These are phyloP conservation scores for Fusarium sp. DNA, from an alignment of 2,329 filamentous ascomycete genomes.

Conservation along the genomic window DNA sequence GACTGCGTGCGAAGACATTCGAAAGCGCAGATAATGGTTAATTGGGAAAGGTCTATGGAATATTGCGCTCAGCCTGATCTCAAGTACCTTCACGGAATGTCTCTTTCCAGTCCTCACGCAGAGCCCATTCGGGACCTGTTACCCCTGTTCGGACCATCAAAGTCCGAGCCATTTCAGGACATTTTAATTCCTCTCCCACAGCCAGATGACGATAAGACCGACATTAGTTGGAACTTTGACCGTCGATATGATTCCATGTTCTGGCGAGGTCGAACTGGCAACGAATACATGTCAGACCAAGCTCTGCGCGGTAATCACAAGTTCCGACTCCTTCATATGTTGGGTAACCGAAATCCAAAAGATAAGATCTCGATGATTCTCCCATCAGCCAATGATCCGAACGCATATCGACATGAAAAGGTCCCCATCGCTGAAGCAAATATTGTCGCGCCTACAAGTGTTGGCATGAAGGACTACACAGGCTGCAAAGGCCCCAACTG, in stretches of 20 bases:
- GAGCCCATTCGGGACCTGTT: constrained; percentile 72
- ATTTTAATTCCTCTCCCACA: constrained; percentile 74
- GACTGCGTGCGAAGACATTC: constrained; percentile 73
- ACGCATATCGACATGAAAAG: constrained; percentile 65
- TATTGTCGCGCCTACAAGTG: constrained; percentile 62
- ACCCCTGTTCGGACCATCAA: constrained; percentile 81
- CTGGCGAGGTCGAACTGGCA: constrained; percentile 78
- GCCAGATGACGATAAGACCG: constrained; percentile 57
- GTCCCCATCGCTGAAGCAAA: constrained; percentile 66
- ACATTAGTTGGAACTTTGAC: constrained; percentile 60
- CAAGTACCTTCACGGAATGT: constrained; percentile 77
- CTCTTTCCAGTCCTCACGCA: constrained; percentile 71
- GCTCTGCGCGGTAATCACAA: constrained; percentile 74
- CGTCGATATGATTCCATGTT: constrained; percentile 74
- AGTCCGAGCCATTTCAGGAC: constrained; percentile 78
- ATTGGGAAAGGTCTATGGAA: constrained; percentile 73
- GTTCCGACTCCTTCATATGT: constrained; percentile 76
- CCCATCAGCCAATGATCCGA: constrained; percentile 52
- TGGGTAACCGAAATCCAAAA: constrained; percentile 65
- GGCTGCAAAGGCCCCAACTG: constrained; percentile 62
- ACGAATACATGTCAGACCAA: constrained; percentile 62
- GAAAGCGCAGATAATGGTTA: constrained; percentile 70
- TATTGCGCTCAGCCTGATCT: constrained; percentile 83
- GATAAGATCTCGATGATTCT: constrained; percentile 68
- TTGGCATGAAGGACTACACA: constrained; percentile 69